Percentiles rank a stretch among this genome's conserved stretches.
Evolutionary conservation across 371 early-diverging fungal genomes (phyloP).

Genomic region (Circinella minor): DNA sequence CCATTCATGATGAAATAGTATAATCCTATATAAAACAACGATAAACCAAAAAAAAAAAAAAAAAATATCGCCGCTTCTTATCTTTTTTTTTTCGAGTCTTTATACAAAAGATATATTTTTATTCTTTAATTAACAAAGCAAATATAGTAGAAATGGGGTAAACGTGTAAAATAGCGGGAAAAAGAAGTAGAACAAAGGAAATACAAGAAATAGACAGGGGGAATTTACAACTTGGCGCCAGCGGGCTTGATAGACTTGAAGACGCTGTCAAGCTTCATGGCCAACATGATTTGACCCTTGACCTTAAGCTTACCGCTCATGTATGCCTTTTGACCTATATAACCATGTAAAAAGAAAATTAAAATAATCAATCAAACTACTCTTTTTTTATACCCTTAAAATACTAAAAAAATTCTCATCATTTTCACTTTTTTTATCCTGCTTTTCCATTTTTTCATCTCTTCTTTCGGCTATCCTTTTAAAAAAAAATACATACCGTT

Average conservation of each 20-base stretch:
- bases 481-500: conserved; percentile 55
- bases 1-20: too few species aligned
- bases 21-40: too few species aligned
- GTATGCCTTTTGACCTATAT: conserved; percentile 70
- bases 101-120: conserved; percentile 8
- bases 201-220: neutral
- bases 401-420: neutral
- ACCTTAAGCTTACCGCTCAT: conserved; percentile 87
- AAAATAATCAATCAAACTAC: neutral
- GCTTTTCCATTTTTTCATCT: neutral
- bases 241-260: conserved; percentile 54
- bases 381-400: neutral
- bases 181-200: neutral
- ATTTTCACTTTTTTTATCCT: neutral
- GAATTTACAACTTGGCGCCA: conserved; percentile 55
- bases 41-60: too few species aligned
- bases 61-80: too few species aligned
- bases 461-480: neutral
- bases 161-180: neutral
- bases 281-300: conserved; percentile 91
- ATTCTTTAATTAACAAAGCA: neutral
- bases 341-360: neutral
- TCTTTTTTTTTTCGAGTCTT: neutral
- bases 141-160: neutral
- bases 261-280: conserved; percentile 77